Evolutionary conservation across 352 stramenopile species (phyloP).

Genomic region (Pythium utonaiense): DNA sequence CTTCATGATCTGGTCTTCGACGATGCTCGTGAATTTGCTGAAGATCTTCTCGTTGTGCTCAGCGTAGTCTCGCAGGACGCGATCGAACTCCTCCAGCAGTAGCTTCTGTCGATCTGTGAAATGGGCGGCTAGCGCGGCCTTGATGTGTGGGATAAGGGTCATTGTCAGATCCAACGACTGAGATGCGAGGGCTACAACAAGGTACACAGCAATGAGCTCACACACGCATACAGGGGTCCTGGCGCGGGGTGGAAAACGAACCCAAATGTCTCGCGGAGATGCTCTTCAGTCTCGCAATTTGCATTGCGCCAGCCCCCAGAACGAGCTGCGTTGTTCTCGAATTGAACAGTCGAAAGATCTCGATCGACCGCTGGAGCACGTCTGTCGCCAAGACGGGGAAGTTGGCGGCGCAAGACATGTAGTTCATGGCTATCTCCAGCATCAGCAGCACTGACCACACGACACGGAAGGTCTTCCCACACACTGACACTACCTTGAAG

Average conservation of each 20-base stretch:
- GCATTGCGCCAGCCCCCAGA: constrained; percentile 94
- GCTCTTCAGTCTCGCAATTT: constrained; percentile 94
- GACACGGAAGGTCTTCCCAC: constrained; percentile 91
- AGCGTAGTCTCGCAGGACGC: constrained; percentile 92
- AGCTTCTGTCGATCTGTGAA: constrained; percentile 94
- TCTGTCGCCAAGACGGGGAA: constrained; percentile 94
- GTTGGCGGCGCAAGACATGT: constrained; percentile 91
- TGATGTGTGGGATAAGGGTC: constrained; percentile 93
- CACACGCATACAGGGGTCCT: neutral
- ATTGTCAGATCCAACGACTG: constrained; percentile 94
- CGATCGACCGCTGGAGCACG: constrained; percentile 91
- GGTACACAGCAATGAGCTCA: neutral
- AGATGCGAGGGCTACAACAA: constrained; percentile 86
- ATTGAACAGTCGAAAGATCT: constrained; percentile 95
- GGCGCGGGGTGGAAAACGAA: too few relatives aligned
- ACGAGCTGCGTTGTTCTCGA: constrained; percentile 95
- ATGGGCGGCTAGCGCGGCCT: constrained; percentile 92
- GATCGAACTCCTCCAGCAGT: constrained; percentile 95
- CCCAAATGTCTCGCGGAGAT: constrained; percentile 96
- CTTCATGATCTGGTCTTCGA: constrained; percentile 96
- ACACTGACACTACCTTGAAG: constrained; percentile 86
- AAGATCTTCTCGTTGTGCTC: constrained; percentile 98
- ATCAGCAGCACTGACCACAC: constrained; percentile 95
- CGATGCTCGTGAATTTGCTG: constrained; percentile 97
- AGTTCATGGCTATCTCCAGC: constrained; percentile 95